Conservation (phyloP, 192 early-diverging fungal genomes). For the Dispira simplex region DNA sequence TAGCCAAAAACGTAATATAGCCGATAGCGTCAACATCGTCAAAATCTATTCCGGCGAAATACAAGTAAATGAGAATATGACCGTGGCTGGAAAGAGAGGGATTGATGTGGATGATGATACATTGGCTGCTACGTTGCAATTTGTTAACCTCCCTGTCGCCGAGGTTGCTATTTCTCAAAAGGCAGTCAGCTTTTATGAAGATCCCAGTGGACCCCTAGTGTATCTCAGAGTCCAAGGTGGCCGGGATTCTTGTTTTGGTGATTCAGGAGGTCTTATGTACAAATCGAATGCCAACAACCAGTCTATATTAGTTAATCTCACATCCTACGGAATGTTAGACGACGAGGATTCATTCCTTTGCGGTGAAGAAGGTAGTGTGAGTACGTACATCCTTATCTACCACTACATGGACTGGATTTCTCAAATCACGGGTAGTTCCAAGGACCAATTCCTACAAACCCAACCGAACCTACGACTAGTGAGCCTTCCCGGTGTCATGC, state of each 20-base stretch:
- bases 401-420: neutral
- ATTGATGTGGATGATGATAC: neutral
- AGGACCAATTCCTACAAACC: too few species aligned
- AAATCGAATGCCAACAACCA: too few species aligned
- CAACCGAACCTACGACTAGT: too few species aligned
- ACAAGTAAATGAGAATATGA: neutral
- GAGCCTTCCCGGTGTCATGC: too few species aligned
- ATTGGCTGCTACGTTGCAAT: neutral
- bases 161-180: neutral
- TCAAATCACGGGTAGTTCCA: too few species aligned
- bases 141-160: neutral
- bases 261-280: constrained; percentile 29
- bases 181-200: neutral
- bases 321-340: neutral
- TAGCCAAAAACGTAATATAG: constrained; percentile 4
- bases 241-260: constrained; percentile 26
- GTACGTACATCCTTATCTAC: neutral
- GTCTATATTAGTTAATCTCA: neutral
- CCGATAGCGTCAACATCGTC: neutral
- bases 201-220: constrained; percentile 1
- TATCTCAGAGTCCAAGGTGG: neutral
- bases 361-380: neutral
- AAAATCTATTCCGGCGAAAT: neutral
- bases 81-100: neutral
- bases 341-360: neutral